These are phyloP conservation scores for Phytopythium mirpurense DNA, from an alignment of 352 stramenopile genomes.

Conservation along the genomic window DNA sequence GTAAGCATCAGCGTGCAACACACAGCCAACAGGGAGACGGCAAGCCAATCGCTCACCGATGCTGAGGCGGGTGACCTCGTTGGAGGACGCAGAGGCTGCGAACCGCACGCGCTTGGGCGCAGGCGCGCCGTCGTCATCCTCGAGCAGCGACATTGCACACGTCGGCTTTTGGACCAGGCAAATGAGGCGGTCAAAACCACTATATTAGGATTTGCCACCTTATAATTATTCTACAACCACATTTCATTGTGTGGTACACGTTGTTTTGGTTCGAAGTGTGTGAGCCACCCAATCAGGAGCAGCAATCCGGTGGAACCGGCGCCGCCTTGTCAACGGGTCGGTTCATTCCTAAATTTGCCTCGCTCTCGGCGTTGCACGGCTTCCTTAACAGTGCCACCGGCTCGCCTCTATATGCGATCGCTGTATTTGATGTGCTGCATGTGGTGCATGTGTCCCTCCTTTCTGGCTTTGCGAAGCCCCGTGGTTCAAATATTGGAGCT, in stretches of 20 bases:
- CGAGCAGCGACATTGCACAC: not conserved
- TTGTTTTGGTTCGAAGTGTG: conserved; percentile 3
- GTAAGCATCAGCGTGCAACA: no score
- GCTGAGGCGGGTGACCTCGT: conserved; percentile 43
- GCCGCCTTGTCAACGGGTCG: not conserved
- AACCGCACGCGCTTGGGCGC: conserved; percentile 66
- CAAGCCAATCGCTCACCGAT: conserved; percentile 38
- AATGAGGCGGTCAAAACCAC: no score
- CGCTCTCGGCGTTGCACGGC: not conserved
- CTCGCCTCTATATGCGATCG: no score
- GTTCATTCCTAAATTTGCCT: conserved; percentile 24
- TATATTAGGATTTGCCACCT: not conserved
- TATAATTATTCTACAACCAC: no score
- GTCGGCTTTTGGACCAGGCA: no score
- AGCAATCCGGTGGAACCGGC: not conserved
- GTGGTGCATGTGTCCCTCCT: conserved; percentile 1
- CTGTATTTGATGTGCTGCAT: not conserved
- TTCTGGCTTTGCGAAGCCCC: conserved; percentile 13
- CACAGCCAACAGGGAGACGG: not conserved
- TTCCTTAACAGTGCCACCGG: no score
- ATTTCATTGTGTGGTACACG: conserved; percentile 9
- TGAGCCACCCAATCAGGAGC: conserved; percentile 15
- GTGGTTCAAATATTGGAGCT: conserved; percentile 68
- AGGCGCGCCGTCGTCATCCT: not conserved
- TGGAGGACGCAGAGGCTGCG: conserved; percentile 31